phyloP scores from a whole-genome alignment of 1,284 basidiomycete genomes.

The Ceratobasidium sp. region DNA sequence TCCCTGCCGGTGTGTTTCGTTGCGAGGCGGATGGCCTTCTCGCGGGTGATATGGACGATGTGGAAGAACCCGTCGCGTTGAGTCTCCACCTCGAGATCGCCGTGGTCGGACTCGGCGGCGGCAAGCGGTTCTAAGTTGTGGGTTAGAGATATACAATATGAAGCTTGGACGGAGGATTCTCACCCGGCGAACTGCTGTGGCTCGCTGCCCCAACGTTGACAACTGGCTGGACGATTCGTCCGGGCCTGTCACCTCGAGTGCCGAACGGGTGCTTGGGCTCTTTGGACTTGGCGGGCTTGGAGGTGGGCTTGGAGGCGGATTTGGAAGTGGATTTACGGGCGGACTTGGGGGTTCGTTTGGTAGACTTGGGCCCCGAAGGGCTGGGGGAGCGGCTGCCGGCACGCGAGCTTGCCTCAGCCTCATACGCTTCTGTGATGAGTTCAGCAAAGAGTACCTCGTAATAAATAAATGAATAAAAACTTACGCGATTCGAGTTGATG shows the following conservation, averaged over 20 bases:
- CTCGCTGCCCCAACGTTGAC: neutral
- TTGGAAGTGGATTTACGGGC: neutral
- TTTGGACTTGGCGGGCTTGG: neutral
- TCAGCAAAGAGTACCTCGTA: neutral
- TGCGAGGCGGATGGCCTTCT: constrained; percentile 1
- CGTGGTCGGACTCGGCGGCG: neutral
- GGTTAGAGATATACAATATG: too few species aligned
- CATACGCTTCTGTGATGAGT: neutral
- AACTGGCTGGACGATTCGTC: constrained; percentile 26
- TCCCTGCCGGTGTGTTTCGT: neutral
- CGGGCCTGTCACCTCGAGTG: constrained; percentile 1
- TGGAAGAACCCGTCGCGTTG: neutral
- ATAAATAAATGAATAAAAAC: neutral
- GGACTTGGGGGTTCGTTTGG: neutral
- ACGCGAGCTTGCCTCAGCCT: neutral
- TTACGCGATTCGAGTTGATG: neutral
- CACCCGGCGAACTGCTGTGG: constrained; percentile 15
- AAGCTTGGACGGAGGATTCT: neutral
- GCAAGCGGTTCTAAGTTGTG: constrained; percentile 5
- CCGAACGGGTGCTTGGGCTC: neutral
- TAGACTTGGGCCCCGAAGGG: neutral
- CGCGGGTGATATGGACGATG: neutral
- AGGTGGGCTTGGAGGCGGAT: neutral
- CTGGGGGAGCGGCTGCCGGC: neutral
- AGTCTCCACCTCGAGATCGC: neutral